Base-by-base conservation (phyloP, 176 grass and related monocot genomes). In the Juncus effusus region DNA sequence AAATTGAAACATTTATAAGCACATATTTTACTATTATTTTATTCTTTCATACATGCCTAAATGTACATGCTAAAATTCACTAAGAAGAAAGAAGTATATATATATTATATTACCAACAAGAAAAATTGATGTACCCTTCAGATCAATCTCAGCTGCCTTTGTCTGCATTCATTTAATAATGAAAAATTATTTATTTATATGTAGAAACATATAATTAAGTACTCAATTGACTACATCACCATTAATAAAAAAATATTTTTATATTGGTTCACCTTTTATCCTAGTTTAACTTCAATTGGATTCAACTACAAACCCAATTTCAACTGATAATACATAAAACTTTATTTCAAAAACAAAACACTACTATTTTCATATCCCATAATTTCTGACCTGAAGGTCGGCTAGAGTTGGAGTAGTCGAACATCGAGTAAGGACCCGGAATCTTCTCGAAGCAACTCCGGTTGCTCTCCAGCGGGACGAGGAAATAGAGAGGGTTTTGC, bases 81-180 rank as follows among this genome's bases (percentile, higher is more conserved):
- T 65, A 39, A 10, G 5, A 38, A 63, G 13, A 58, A 62, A 71
- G 39, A 38, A 38, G 14, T 56, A 76, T 35, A 28, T 28, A 28
- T 28, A 28, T 28, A 28, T 28, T 28, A 28, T 0, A 28, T 28
- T 80, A 78, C 82, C 82, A 55, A 85, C 82, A 72, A 85, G 76
- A 85, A 80, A 80, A 40, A 85, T 65, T 67, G 82, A 79, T 59
- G 82, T 80, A 60, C 77, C 77, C 60, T 55, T 85, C 15, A 85
- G 59, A 37, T 72, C 72, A 36, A 79, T 42, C 16, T 85, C 77
- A 56, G 59, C 36, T 11, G 82, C 77, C 36, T 79, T 85, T 36
- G 55, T 80, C 82, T 85, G 71, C 58, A 84, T 59, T 63, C 14
- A 78, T 59, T 65, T 62, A 4, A 38, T 65, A 72, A 15, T n/a